Evolutionary conservation across 148 eudicot genomes (phyloP).

Genomic region (Rhododendron mucronatum): DNA sequence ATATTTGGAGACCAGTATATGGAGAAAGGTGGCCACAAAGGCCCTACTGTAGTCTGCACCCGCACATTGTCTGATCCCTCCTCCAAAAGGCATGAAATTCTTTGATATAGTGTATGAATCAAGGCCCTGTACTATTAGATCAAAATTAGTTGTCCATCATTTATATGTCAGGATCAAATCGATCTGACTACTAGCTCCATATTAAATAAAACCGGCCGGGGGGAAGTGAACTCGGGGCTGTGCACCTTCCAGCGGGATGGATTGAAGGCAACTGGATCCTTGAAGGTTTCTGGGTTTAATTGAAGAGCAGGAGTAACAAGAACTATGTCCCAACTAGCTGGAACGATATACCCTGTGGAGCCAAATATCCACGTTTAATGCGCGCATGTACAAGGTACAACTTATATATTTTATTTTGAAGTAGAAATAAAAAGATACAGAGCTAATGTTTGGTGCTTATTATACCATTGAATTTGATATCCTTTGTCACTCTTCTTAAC

Average conservation of each 20-base stretch:
- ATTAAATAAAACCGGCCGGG: no score
- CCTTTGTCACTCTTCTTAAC: conserved; percentile 47
- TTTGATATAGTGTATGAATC: conserved; percentile 1
- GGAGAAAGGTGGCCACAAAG: conserved; percentile 1
- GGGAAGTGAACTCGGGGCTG: background rate
- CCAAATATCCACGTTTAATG: background rate
- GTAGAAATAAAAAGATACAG: background rate
- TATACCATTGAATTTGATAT: background rate
- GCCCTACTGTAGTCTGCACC: background rate
- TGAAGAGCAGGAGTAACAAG: conserved; percentile 5
- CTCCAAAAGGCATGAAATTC: conserved; percentile 11
- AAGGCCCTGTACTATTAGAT: background rate
- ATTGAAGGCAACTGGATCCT: background rate
- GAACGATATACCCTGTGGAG: background rate
- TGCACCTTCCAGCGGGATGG: conserved; percentile 7
- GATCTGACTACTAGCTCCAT: no score
- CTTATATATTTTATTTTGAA: background rate
- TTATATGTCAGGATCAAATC: no score
- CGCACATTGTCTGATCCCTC: conserved; percentile 5
- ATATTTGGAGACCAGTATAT: background rate
- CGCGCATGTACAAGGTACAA: background rate
- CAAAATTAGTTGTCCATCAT: background rate
- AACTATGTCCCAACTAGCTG: conserved; percentile 2
- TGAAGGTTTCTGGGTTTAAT: background rate
- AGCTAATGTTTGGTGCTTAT: background rate